These are phyloP conservation scores for Saksenaea vasiformis DNA, from an alignment of 371 early-diverging fungal species.

Conservation along the genomic window DNA sequence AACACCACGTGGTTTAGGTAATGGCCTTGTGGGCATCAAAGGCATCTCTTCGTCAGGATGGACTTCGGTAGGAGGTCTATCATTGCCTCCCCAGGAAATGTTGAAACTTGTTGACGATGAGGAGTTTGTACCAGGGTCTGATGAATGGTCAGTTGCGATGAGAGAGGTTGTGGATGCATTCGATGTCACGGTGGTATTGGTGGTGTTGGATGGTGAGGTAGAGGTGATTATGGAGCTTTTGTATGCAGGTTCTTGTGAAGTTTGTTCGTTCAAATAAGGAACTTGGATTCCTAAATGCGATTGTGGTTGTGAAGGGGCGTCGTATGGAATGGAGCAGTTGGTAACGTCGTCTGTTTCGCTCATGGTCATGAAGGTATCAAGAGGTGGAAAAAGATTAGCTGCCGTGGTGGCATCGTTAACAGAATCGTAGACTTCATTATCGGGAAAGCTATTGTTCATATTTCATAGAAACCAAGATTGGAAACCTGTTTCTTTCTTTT, in stretches of 20 bases:
- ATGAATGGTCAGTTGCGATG: background rate
- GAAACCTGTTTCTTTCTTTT: background rate
- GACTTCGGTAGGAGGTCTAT: constrained; percentile 40
- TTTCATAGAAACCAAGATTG: background rate
- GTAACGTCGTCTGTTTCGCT: background rate
- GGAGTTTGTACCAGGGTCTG: background rate
- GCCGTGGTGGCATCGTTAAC: background rate
- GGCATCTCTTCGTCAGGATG: constrained; percentile 27
- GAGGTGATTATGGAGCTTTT: background rate
- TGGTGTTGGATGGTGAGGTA: background rate
- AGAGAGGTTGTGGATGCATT: background rate
- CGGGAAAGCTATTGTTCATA: background rate
- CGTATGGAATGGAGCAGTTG: background rate
- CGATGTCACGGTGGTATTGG: background rate
- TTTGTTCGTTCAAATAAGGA: background rate
- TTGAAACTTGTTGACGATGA: constrained; percentile 23
- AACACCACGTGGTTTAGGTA: constrained; percentile 52
- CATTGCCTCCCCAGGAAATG: constrained; percentile 54
- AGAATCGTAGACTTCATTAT: constrained; percentile 4
- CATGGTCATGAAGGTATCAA: background rate
- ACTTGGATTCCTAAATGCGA: background rate
- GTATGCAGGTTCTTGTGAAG: background rate
- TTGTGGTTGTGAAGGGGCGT: background rate
- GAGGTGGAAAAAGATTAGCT: background rate
- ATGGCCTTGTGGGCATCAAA: constrained; percentile 20